Evolutionary conservation across 2,329 filamentous ascomycete species (phyloP).

Genomic region (Fusarium xylarioides): DNA sequence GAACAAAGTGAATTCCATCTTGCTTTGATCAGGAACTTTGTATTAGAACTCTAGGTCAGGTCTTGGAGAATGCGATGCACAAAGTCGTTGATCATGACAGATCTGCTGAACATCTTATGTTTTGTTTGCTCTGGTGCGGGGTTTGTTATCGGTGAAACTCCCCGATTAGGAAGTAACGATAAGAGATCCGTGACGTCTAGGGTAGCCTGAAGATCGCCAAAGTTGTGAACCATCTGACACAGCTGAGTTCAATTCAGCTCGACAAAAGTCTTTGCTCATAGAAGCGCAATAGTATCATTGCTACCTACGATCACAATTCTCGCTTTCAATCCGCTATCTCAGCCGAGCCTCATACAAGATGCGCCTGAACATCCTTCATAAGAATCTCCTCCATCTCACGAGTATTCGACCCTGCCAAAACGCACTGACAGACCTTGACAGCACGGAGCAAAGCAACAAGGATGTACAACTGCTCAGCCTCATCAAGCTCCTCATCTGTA

Average conservation of each 20-base stretch:
- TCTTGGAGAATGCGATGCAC: rapidly evolving
- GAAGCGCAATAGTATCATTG: rapidly evolving
- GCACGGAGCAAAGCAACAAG: not conserved
- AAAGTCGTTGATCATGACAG: rapidly evolving
- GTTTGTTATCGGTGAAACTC: not conserved
- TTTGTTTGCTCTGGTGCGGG: not conserved
- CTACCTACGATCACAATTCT: rapidly evolving
- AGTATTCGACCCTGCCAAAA: not conserved
- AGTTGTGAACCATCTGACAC: rapidly evolving
- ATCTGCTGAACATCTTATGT: too few relatives aligned
- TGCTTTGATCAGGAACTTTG: too few relatives aligned
- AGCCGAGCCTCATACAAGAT: not conserved
- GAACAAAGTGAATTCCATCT: not conserved
- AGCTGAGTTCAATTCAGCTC: rapidly evolving
- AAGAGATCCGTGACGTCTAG: rapidly evolving
- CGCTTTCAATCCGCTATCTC: rapidly evolving
- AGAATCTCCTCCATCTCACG: not conserved
- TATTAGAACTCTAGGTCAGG: too few relatives aligned
- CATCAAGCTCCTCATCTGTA: not conserved
- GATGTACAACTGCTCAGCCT: not conserved
- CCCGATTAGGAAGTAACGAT: not conserved
- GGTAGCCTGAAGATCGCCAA: rapidly evolving
- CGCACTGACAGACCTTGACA: not conserved
- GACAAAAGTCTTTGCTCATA: rapidly evolving
- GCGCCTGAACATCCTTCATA: not conserved